Evolutionary conservation across 495 filamentous ascomycete species (phyloP).

Genomic region (Neurospora sp.): DNA sequence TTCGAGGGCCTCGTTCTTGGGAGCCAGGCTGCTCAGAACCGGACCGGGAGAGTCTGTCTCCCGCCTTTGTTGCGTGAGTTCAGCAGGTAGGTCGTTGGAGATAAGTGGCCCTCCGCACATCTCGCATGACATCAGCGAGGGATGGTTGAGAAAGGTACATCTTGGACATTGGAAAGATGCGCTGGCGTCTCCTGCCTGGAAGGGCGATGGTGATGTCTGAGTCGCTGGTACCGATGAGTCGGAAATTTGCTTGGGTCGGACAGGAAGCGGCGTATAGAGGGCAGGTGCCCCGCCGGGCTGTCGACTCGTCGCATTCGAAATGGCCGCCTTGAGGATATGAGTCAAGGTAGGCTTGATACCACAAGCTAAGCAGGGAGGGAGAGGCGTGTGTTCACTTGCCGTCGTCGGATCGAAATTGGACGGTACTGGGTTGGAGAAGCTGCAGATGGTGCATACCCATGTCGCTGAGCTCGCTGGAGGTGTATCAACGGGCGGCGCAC

Average conservation of each 20-base stretch:
- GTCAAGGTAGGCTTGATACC: constrained; percentile 84
- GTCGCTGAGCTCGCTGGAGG: constrained; percentile 53
- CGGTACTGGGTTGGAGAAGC: constrained; percentile 90
- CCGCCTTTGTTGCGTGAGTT: constrained; percentile 35
- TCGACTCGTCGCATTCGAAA: constrained; percentile 53
- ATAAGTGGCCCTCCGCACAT: constrained; percentile 77
- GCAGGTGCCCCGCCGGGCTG: constrained; percentile 18
- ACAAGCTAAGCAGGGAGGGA: constrained; percentile 84
- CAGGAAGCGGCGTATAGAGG: constrained; percentile 20
- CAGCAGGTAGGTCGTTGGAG: constrained; percentile 41
- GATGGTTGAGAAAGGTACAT: constrained; percentile 92
- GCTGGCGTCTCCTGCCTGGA: constrained; percentile 19
- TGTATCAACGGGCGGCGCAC: constrained; percentile 38
- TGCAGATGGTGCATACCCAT: constrained; percentile 98
- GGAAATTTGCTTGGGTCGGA: constrained; percentile 14
- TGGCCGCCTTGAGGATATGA: constrained; percentile 74
- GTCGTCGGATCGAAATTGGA: constrained; percentile 82
- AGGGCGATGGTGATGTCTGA: neutral
- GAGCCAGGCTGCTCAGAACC: constrained; percentile 31
- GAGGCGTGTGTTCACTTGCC: constrained; percentile 60
- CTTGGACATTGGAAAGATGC: constrained; percentile 63
- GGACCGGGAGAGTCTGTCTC: constrained; percentile 69
- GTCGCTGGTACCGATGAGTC: constrained; percentile 1
- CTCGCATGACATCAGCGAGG: constrained; percentile 76
- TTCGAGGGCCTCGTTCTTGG: constrained; percentile 51